Conservation (phyloP, 176 grass and related monocot genomes). For the Carex myosuroides region DNA sequence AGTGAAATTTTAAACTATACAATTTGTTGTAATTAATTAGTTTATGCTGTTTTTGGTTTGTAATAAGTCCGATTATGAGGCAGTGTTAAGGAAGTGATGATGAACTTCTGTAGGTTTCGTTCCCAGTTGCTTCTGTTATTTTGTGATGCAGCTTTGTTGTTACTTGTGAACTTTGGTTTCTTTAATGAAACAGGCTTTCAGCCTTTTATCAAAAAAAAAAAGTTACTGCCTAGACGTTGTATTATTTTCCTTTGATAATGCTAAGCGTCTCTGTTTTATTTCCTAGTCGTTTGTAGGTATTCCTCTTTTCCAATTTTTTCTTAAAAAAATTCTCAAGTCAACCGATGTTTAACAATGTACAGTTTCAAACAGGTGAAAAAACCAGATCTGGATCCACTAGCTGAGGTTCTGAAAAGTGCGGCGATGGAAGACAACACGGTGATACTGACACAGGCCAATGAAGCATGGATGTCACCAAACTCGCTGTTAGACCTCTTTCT, state of each 20-base stretch:
- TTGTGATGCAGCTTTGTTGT: too few species aligned
- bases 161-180: too few species aligned
- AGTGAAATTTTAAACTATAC: neutral
- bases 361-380: neutral
- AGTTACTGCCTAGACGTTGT: too few species aligned
- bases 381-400: constrained; percentile 21
- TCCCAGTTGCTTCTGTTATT: too few species aligned
- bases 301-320: neutral
- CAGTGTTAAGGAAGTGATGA: too few species aligned
- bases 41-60: too few species aligned
- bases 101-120: too few species aligned
- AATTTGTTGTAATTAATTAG: too few species aligned
- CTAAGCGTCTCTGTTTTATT: neutral
- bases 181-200: too few species aligned
- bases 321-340: neutral
- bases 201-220: too few species aligned
- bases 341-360: neutral
- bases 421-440: constrained; percentile 53
- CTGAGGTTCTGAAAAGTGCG: constrained; percentile 30
- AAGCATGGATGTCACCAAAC: constrained; percentile 45
- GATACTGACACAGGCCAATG: constrained; percentile 53
- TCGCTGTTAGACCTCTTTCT: constrained; percentile 65
- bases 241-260: neutral
- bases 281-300: neutral
- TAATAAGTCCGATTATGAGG: too few species aligned